Percentiles rank a stretch among this genome's conserved stretches.
These are phyloP conservation scores for Melocanna baccifera DNA, from an alignment of 176 grass and related monocot genomes.

Conservation along the genomic window DNA sequence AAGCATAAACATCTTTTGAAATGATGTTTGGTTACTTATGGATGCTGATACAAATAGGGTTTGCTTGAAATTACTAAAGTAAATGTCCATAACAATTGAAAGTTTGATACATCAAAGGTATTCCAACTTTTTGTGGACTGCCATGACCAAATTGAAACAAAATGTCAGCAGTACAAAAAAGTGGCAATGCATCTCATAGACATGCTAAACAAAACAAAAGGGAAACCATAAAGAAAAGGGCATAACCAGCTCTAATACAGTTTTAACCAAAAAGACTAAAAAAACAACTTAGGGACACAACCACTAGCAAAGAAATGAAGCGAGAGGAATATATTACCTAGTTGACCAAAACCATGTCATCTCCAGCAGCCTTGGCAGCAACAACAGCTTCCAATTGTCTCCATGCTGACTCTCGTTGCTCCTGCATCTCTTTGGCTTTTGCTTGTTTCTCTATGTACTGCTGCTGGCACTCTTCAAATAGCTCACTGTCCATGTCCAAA, in stretches of 20 bases:
- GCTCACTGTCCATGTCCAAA: slow-evolving; percentile 92
- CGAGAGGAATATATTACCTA: slow-evolving; percentile 63
- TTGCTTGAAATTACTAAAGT: slow-evolving; percentile 44
- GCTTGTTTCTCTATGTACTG: slow-evolving; percentile 69
- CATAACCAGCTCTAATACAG: slow-evolving; percentile 33
- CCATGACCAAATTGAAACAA: slow-evolving; percentile 54
- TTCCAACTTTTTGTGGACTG: slow-evolving; percentile 51
- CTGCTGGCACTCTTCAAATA: slow-evolving; percentile 87
- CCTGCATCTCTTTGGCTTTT: slow-evolving; percentile 68
- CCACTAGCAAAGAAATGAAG: slow-evolving; percentile 39
- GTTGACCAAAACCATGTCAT: slow-evolving; percentile 84
- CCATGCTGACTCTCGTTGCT: slow-evolving; percentile 72
- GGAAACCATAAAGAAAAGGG: slow-evolving; percentile 4
- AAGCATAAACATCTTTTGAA: slow-evolving; percentile 53
- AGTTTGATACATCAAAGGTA: slow-evolving; percentile 44
- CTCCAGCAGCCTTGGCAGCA: slow-evolving; percentile 53
- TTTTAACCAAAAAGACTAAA: slow-evolving; percentile 47
- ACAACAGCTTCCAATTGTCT: slow-evolving; percentile 67
- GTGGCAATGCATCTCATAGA: slow-evolving; percentile 40
- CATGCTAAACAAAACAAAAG: slow-evolving; percentile 43
- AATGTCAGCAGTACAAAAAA: slow-evolving; percentile 51
- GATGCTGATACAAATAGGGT: slow-evolving; percentile 24
- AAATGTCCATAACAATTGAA: slow-evolving; percentile 44
- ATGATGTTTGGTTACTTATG: slow-evolving; percentile 31
- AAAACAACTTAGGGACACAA: slow-evolving; percentile 38